Percentiles rank a stretch among this genome's conserved stretches.
Conservation (phyloP, 139 green algal genomes). For the Chlorella sp. region DNA sequence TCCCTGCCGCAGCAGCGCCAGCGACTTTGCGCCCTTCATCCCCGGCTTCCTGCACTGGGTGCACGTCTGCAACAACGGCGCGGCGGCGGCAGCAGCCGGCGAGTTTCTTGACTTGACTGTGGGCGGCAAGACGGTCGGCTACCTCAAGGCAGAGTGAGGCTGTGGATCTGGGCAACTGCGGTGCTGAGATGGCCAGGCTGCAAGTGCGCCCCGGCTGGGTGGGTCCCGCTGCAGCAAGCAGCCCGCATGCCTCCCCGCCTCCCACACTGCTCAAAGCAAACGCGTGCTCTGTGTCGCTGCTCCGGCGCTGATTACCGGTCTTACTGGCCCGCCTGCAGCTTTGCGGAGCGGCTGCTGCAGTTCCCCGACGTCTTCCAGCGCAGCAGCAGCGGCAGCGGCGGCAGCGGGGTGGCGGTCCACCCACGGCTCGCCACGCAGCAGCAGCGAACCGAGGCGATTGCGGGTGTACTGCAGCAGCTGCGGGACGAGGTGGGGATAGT, state of each 20-base stretch:
- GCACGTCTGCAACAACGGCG: conserved; percentile 59
- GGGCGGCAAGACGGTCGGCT: conserved; percentile 50
- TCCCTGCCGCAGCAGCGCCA: too few species aligned
- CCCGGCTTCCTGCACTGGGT: conserved; percentile 54
- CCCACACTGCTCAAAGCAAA: too few species aligned
- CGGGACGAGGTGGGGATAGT: conserved; percentile 27
- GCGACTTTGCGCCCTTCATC: conserved; percentile 21
- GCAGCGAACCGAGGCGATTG: conserved; percentile 58
- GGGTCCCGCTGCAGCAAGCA: too few species aligned
- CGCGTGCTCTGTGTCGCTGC: neutral
- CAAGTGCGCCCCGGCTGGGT: too few species aligned
- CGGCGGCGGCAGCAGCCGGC: conserved; percentile 36
- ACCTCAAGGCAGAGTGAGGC: conserved; percentile 54
- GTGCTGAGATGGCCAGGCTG: too few species aligned
- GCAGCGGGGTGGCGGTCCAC: conserved; percentile 22
- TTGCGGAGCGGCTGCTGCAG: conserved; percentile 49
- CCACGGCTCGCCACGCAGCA: conserved; percentile 38
- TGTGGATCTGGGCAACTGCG: too few species aligned
- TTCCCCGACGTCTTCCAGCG: conserved; percentile 54
- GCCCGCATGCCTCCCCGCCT: too few species aligned
- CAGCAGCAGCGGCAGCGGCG: neutral
- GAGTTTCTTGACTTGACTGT: conserved; percentile 57
- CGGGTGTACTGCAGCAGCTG: conserved; percentile 41
- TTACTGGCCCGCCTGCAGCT: conserved; percentile 37
- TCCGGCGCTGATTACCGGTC: neutral